Evolutionary conservation across 768 basidiomycete species (phyloP), one percentile per base, ranked within the genome.

Genomic region (Coprinellus aureogranulatus): DNA sequence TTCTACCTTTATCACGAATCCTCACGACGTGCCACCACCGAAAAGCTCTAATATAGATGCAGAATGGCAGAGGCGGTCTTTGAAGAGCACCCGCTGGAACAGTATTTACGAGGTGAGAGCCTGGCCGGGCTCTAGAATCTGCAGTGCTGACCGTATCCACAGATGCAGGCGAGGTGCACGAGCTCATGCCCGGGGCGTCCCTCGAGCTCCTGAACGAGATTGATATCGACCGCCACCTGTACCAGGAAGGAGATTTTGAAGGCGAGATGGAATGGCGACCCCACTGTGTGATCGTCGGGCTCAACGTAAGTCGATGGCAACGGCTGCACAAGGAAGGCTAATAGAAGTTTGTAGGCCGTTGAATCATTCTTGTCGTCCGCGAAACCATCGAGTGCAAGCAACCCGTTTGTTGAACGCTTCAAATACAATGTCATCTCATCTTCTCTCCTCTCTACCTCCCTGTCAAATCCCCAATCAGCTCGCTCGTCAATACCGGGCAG

Each of bases 351-450:
- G 56, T 61, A 82, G 81, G 62, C 74, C 31, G 60, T 81, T 18
- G 59, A 71, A 58, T 68, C 76, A 28, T 55, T 76, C 28, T 70
- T 81, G 34, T 69, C 76, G 4, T 66, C 72, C 41, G 49, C 72
- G 10, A 66, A 72, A 31, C 61, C 68, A 9, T 64, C 77, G 25
- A 69, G 61, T 57, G 68, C 74, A 5, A 68, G 77, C 3, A 80
- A 72, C 60, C 77, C 80, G 20, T 88, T 90, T 63, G 81, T 83
- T 9, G 90, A 92, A 70, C 86, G 81, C 41, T 91, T 92, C 82
- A 91, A 91, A 68, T 92, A 91, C 78, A 84, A 83, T 58, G 82
- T 92, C 3, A 90, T 92, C 58, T 90, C 90, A 3, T 91, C 90
- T 2, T 84, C 89, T 8, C 75, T 92, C 9, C 78, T 92, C n/a